These are phyloP conservation scores for Penicillium bialowiezense DNA, from an alignment of 495 filamentous ascomycete genomes.

Conservation along the genomic window DNA sequence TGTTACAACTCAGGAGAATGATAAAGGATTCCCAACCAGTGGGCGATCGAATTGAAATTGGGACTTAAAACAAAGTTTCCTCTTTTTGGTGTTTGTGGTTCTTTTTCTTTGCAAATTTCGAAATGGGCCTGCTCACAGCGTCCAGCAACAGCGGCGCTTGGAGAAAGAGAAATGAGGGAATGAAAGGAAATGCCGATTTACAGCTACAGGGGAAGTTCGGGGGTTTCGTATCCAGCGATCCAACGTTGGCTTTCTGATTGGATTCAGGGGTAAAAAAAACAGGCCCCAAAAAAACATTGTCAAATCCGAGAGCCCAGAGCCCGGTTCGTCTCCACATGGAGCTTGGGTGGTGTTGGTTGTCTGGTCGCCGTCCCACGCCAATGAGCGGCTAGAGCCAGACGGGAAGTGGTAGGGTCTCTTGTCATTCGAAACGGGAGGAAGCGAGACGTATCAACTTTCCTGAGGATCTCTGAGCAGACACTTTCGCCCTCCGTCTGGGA, in stretches of 20 bases:
- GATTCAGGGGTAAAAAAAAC: conserved; percentile 32
- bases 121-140: conserved; percentile 43
- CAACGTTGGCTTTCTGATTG: neutral
- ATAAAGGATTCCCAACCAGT: conserved; percentile 27
- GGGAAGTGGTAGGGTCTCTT: conserved; percentile 9
- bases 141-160: conserved; percentile 41
- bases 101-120: conserved; percentile 21
- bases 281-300: too few relatives aligned
- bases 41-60: conserved; percentile 26
- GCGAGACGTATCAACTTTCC: neutral
- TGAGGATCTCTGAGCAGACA: too few relatives aligned
- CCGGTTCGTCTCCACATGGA: conserved; percentile 18
- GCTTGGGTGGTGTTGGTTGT: conserved; percentile 12
- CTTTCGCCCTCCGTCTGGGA: too few relatives aligned
- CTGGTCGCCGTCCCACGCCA: conserved; percentile 15
- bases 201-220: neutral
- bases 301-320: conserved; percentile 11
- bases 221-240: neutral
- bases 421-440: neutral
- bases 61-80: conserved; percentile 1
- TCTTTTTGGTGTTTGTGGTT: conserved; percentile 13
- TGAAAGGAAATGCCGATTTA: conserved; percentile 11
- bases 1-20: neutral
- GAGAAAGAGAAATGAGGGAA: conserved; percentile 23
- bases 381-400: conserved; percentile 15